Evolutionary conservation across 768 basidiomycete genomes (phyloP).

Genomic region (Lenzites betulinus): DNA sequence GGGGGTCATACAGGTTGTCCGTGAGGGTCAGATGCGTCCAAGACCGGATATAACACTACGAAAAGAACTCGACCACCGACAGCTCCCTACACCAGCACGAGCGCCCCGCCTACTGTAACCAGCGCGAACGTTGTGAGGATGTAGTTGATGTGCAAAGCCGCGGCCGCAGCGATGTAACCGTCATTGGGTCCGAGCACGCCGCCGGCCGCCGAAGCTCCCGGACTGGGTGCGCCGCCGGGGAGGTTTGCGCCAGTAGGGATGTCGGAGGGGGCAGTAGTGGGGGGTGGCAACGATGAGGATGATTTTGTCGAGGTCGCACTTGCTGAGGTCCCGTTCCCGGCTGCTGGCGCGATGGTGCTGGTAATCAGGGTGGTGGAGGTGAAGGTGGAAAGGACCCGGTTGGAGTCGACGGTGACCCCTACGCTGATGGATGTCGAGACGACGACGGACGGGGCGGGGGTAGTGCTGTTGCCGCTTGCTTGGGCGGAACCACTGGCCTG

Average conservation of each 20-base stretch:
- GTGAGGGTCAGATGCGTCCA: conserved; percentile 16
- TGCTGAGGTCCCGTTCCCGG: conserved; percentile 22
- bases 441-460: conserved; percentile 8
- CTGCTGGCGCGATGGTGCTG: conserved; percentile 38
- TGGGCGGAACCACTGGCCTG: background rate
- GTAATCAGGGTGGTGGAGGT: conserved; percentile 48
- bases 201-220: conserved; percentile 47
- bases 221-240: conserved; percentile 56
- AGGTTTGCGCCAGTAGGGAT: conserved; percentile 56
- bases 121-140: conserved; percentile 44
- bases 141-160: conserved; percentile 46
- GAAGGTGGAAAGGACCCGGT: conserved; percentile 39
- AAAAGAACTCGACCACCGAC: conserved; percentile 1
- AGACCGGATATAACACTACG: conserved; percentile 1
- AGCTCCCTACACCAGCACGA: conserved; percentile 2
- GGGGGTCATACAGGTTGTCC: conserved; percentile 21
- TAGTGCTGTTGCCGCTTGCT: conserved; percentile 26
- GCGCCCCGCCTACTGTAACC: conserved; percentile 39
- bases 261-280: conserved; percentile 61
- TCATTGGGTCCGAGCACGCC: conserved; percentile 71
- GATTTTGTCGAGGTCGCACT: conserved; percentile 35
- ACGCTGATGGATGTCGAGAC: conserved; percentile 35
- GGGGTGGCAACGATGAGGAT: conserved; percentile 38
- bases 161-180: conserved; percentile 60
- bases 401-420: conserved; percentile 39